Conservation (phyloP, 2,329 filamentous ascomycete species). For the Hymenoscyphus linearis region DNA sequence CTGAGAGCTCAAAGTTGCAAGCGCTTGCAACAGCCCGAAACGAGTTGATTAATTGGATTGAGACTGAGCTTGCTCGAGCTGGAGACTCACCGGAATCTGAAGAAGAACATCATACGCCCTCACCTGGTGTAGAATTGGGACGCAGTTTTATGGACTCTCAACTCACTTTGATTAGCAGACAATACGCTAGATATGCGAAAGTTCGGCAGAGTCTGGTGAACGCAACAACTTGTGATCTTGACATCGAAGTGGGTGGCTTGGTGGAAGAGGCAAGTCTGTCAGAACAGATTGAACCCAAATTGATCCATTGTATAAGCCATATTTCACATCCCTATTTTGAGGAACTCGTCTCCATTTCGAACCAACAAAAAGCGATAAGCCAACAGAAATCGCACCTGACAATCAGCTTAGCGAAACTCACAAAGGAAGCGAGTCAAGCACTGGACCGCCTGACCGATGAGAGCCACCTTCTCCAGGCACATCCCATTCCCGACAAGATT, state of each 20-base stretch:
- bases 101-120: background rate
- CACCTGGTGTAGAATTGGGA: conserved; percentile 14
- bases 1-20: conserved; percentile 32
- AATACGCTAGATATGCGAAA: conserved; percentile 50
- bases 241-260: conserved; percentile 4
- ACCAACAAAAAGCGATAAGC: conserved; percentile 51
- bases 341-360: conserved; percentile 46
- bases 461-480: conserved; percentile 53
- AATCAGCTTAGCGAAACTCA: conserved; percentile 44
- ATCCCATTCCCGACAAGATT: conserved; percentile 39
- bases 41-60: conserved; percentile 61
- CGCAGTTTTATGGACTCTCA: conserved; percentile 20
- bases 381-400: conserved; percentile 55
- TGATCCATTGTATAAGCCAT: conserved; percentile 32
- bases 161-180: conserved; percentile 40
- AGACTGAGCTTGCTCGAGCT: conserved; percentile 53
- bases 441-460: conserved; percentile 54
- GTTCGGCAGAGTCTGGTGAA: background rate
- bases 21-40: conserved; percentile 53
- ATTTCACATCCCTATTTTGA: conserved; percentile 54
- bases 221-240: conserved; percentile 12
- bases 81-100: conserved; percentile 33
- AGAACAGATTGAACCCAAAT: background rate
- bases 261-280: conserved; percentile 1
- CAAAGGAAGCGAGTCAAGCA: conserved; percentile 44